A percentile compares a stretch with the other conserved stretches of the same genome.
Evolutionary conservation across 2,329 filamentous ascomycete species (phyloP).

Genomic region (Epichloe gansuensis): DNA sequence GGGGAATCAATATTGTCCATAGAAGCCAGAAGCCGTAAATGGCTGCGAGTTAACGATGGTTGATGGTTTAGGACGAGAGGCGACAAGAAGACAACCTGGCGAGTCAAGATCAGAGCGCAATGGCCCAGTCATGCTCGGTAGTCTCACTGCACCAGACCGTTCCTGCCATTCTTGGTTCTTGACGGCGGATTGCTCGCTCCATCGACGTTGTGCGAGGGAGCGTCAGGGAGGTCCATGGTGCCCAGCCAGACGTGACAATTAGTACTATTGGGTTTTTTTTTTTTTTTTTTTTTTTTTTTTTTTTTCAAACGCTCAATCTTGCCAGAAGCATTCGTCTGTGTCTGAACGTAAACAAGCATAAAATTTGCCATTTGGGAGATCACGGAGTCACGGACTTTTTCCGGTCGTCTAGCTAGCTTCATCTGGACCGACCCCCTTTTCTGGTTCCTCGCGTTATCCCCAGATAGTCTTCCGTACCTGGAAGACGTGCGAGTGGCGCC

Average conservation of each 20-base stretch:
- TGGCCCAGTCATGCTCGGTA: not conserved
- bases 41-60: not conserved
- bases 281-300: too few relatives aligned
- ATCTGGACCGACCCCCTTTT: not conserved
- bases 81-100: too few relatives aligned
- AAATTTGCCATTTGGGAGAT: conserved; percentile 2
- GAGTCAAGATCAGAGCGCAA: not conserved
- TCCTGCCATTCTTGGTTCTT: not conserved
- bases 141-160: not conserved
- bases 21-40: not conserved
- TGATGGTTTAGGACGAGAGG: too few relatives aligned
- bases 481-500: too few relatives aligned
- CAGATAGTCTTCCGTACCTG: too few relatives aligned
- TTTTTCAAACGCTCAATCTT: too few relatives aligned
- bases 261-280: too few relatives aligned
- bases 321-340: not conserved
- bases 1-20: not conserved
- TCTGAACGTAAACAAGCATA: not conserved
- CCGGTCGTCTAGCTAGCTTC: not conserved
- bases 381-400: conserved; percentile 1
- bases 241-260: too few relatives aligned
- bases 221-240: too few relatives aligned
- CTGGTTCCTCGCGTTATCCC: not conserved
- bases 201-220: too few relatives aligned
- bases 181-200: too few relatives aligned